Conservation (phyloP, 2,329 filamentous ascomycete species). For the Conoideocrella luteorostrata region DNA sequence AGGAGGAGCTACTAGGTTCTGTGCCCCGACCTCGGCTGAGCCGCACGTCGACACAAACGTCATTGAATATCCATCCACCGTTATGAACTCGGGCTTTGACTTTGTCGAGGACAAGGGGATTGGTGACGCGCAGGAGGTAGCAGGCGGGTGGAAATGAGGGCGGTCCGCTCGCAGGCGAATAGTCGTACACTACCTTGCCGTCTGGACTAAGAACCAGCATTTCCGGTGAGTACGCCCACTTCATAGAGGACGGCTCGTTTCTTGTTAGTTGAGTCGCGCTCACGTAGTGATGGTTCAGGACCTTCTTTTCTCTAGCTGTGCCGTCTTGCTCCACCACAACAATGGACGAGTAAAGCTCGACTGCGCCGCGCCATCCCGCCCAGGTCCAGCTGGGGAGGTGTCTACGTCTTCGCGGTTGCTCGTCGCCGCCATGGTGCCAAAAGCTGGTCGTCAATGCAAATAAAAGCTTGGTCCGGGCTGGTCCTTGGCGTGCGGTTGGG, state of each 20-base stretch:
- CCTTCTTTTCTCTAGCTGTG: constrained; percentile 21
- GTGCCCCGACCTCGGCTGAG: constrained; percentile 21
- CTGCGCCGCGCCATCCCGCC: constrained; percentile 29
- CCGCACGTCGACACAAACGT: constrained; percentile 26
- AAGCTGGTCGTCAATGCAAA: constrained; percentile 29
- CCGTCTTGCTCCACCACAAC: constrained; percentile 24
- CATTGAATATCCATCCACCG: constrained; percentile 29
- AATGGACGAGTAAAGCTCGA: constrained; percentile 27
- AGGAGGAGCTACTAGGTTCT: background rate
- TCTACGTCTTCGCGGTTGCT: constrained; percentile 17
- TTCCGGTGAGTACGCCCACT: constrained; percentile 29
- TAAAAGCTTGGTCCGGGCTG: constrained; percentile 24
- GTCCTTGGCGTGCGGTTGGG: constrained; percentile 11
- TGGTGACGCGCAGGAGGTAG: constrained; percentile 25
- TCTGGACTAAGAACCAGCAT: constrained; percentile 22
- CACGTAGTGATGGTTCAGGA: constrained; percentile 29
- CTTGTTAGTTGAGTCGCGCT: constrained; percentile 27
- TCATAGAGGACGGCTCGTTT: constrained; percentile 22
- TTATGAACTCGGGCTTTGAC: constrained; percentile 26
- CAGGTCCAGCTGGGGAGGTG: constrained; percentile 32
- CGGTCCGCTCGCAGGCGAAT: constrained; percentile 13
- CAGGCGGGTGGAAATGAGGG: constrained; percentile 19
- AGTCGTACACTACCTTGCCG: constrained; percentile 26
- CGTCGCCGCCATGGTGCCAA: constrained; percentile 27
- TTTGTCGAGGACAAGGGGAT: constrained; percentile 26